Evolutionary conservation across 768 basidiomycete species (phyloP), one percentile per base, ranked within the genome.

Genomic region (Hypholoma sublateritium): DNA sequence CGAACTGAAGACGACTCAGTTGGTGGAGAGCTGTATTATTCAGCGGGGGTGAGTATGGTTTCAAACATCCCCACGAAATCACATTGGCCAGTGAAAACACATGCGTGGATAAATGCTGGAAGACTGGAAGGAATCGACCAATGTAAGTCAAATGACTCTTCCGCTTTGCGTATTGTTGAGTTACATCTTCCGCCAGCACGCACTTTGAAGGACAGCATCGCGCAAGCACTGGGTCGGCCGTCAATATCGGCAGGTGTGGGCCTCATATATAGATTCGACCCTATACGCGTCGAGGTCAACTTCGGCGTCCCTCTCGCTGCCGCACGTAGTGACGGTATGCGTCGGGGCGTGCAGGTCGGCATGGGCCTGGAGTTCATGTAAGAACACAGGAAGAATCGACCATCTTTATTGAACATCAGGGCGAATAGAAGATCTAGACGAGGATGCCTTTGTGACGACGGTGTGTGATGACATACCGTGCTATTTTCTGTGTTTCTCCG

Each of bases 251-350:
- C 82, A 0, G 94, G 94, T 6, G 64, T 94, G 12, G 95, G 94
- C 3, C 72, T 97, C 14, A 81, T 95, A 32, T 95, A 94, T 66
- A 79, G 85, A 35, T 87, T 94, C 61, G 88, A 92, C 58, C 88
- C 91, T 4, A 78, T 93, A 17, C 80, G 95, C n/a, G 78, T 93
- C 24, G 95, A 97, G 70, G 76, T 93, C 57, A 96, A 95, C 69
- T 82, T 96, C 59, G 92, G 93, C 6, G 77, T 96, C 35, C 94
- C 94, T 5, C 75, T 97, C 3, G 80, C 87, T 2, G 82, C 84
- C 2, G 83, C 82, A 44, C 81, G 77, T 64, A 84, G 82, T 53
- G 93, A 92, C 69, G 84, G 84, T 8, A 64, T 71, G 54, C 78
- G 83, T 65, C 85, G 81, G 65, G 93, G 93, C 7, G 73, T 93